Base-by-base conservation (phyloP, 2,329 filamentous ascomycete species). In the Calonectria montana region DNA sequence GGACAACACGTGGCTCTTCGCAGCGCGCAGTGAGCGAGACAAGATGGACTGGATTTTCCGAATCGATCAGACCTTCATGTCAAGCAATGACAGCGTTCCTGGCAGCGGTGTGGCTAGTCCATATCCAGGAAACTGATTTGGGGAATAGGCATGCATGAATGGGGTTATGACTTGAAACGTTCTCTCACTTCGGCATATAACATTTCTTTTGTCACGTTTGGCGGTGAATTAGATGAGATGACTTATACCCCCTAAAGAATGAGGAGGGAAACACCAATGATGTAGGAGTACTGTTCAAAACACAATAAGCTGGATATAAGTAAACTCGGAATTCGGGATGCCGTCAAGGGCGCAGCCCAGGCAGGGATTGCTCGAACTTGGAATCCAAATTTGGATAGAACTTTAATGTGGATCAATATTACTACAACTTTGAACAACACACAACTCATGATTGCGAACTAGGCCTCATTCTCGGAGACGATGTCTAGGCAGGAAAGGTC, bases 31-130 rank as follows among this genome's bases (percentile, higher is more conserved):
- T 78, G 96, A 98, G 85, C 90, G 92, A 61, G 96, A 98, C 83
- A 98, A 98, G 87, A 93, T 96, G 77, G 97, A 98, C 82, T 99
- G 97, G 97, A 98, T 99, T 77, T 90, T 97, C 83, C 93, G 94
- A 80, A 95, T 99, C 77, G 97, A 99, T 83, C 94, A 98, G 86
- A 94, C 93, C 64, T 91, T 89, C 76, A 83, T 89, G 78, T 86
- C 88, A 41, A 86, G 83, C 13, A 86, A 83, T 67, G 85, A 85
- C 50, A 88, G 86, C 73, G 75, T 79, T 31, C 75, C 80, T 10
- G 82, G 80, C 57, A 85, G 83, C 70, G 83, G 83, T 16, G 74
- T 84, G 65, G 78, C 79, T 65, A 85, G 83, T 59, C 83, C 83
- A 1, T 78, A 72, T 29, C 78, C 76, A 9, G 79, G 79, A 47